These are phyloP conservation scores for Pleurotus djamor DNA, from an alignment of 768 basidiomycete species.

Conservation along the genomic window DNA sequence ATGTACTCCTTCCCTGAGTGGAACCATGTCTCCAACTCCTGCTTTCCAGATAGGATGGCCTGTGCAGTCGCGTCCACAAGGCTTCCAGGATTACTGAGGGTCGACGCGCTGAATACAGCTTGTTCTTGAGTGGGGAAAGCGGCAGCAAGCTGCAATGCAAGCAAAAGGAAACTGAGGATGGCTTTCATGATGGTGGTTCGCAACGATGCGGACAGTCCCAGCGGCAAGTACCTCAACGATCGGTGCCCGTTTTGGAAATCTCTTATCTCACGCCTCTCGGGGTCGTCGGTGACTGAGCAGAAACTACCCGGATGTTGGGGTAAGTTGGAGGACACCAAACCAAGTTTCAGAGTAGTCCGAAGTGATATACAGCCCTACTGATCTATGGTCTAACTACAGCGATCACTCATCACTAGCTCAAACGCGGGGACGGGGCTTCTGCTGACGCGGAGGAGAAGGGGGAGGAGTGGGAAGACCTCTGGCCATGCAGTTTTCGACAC, in stretches of 20 bases:
- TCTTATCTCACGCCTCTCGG: too few species aligned
- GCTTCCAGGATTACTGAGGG: not conserved
- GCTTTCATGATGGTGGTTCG: constrained; percentile 1
- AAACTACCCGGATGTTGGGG: too few species aligned
- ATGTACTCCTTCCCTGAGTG: constrained; percentile 65
- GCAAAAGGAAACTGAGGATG: not conserved
- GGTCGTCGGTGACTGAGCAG: too few species aligned
- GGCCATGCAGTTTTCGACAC: not conserved
- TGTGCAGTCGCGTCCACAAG: constrained; percentile 40
- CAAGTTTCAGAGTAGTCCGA: too few species aligned
- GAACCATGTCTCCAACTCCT: constrained; percentile 58
- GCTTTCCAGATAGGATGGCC: constrained; percentile 39
- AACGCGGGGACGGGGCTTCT: not conserved
- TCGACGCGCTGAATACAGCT: not conserved
- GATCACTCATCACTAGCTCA: too few species aligned
- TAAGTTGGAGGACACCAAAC: too few species aligned
- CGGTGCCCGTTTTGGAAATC: not conserved
- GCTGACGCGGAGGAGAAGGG: not conserved
- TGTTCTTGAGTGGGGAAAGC: not conserved
- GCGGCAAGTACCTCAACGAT: not conserved
- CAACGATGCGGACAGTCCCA: not conserved
- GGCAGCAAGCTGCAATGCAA: not conserved
- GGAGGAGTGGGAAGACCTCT: not conserved
- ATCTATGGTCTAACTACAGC: too few species aligned
- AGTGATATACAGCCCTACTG: too few species aligned